phyloP scores from a whole-genome alignment of 257 asterid genomes.

The Scutellaria minor region DNA sequence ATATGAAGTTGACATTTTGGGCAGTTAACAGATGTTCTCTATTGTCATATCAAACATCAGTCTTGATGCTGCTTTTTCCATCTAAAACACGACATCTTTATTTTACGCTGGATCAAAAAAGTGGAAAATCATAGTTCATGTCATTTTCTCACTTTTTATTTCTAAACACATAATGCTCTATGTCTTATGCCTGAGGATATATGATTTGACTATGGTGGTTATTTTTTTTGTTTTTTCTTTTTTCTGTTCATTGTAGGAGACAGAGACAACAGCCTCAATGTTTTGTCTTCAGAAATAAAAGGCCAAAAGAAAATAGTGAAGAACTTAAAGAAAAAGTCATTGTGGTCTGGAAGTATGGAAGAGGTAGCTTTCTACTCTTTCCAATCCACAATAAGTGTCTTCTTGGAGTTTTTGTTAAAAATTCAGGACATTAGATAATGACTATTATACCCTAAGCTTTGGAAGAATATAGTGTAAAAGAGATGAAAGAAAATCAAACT shows the following conservation, averaged over 20 bases:
- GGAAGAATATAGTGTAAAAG: too few relatives aligned
- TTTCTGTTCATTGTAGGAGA: slow-evolving; percentile 40
- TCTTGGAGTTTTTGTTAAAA: too few relatives aligned
- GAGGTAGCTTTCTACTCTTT: slow-evolving; percentile 55
- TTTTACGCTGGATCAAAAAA: neutral
- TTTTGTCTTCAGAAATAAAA: slow-evolving; percentile 58
- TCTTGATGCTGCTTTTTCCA: slow-evolving; percentile 14
- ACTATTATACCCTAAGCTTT: too few relatives aligned
- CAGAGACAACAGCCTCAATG: slow-evolving; percentile 51
- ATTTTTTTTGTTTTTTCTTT: slow-evolving; percentile 14
- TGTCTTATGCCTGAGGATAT: slow-evolving; percentile 4
- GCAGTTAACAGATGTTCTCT: neutral
- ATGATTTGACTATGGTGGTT: neutral
- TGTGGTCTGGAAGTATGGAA: slow-evolving; percentile 84
- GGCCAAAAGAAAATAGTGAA: slow-evolving; percentile 64
- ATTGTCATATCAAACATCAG: neutral
- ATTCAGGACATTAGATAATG: too few relatives aligned
- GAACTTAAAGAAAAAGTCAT: slow-evolving; percentile 68
- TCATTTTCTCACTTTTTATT: slow-evolving; percentile 6
- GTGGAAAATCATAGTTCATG: neutral
- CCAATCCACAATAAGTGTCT: too few relatives aligned
- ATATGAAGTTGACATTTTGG: neutral
- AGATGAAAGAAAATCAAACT: too few relatives aligned
- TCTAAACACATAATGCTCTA: slow-evolving; percentile 3
- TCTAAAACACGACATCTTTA: slow-evolving; percentile 5